Conservation (phyloP, 129 eudicot species). For the Flaveria ramosissima region DNA sequence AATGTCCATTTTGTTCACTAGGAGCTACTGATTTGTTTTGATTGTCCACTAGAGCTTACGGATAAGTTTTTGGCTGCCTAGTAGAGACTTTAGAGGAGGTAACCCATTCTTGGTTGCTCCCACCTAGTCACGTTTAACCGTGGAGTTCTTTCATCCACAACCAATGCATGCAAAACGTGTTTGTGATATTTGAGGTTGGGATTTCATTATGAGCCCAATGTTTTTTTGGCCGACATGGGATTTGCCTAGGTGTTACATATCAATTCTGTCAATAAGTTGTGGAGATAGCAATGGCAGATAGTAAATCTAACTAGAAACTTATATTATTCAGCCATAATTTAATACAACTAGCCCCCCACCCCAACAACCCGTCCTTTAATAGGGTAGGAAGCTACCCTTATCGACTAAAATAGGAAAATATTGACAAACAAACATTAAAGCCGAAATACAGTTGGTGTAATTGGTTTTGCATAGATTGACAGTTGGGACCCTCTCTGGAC, state of each 20-base stretch:
- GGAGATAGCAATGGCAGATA: conserved; percentile 2
- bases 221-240: too few species aligned
- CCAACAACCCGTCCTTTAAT: conserved; percentile 13
- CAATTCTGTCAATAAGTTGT: not conserved
- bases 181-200: too few species aligned
- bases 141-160: too few species aligned
- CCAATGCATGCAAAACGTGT: too few species aligned
- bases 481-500: conserved; percentile 46
- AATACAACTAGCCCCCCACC: conserved; percentile 23
- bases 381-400: conserved; percentile 32
- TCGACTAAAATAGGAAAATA: conserved; percentile 25
- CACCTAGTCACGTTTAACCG: too few species aligned
- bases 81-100: too few species aligned
- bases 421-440: conserved; percentile 37
- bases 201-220: too few species aligned
- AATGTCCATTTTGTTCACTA: too few species aligned
- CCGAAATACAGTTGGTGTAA: conserved; percentile 31
- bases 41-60: too few species aligned
- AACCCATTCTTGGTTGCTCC: too few species aligned
- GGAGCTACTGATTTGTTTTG: too few species aligned
- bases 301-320: conserved; percentile 6
- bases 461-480: conserved; percentile 32
- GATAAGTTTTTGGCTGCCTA: too few species aligned
- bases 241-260: not conserved
- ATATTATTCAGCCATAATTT: conserved; percentile 6